A percentile compares a stretch with the other conserved stretches of the same genome.
These are phyloP conservation scores for Pogostemon cablin DNA, from an alignment of 257 asterid species.

Conservation along the genomic window DNA sequence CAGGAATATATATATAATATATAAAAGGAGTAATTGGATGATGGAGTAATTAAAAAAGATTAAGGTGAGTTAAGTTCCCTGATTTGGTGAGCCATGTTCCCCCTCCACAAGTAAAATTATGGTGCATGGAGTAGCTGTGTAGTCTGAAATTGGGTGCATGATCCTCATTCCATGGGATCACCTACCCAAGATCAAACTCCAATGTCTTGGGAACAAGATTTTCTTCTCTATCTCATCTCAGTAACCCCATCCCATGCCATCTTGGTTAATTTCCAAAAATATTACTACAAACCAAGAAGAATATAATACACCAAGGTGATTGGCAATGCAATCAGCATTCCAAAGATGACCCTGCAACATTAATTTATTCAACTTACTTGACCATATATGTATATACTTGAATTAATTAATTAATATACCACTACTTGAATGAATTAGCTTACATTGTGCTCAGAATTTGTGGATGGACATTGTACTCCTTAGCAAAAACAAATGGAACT, in stretches of 20 bases:
- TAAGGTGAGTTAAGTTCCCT: conserved; percentile 38
- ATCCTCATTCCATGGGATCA: conserved; percentile 35
- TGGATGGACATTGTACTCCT: conserved; percentile 95
- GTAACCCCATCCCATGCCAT: neutral
- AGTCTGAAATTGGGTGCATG: conserved; percentile 34
- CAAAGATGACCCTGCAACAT: conserved; percentile 57
- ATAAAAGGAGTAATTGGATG: neutral
- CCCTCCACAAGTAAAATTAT: conserved; percentile 34
- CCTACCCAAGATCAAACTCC: conserved; percentile 32
- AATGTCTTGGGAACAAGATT: conserved; percentile 27
- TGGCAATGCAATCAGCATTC: conserved; percentile 62
- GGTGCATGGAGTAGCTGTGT: conserved; percentile 34
- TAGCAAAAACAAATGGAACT: conserved; percentile 95
- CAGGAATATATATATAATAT: conserved; percentile 19
- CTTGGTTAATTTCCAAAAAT: neutral
- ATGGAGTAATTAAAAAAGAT: conserved; percentile 28
- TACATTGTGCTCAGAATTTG: conserved; percentile 92
- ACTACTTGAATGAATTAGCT: conserved; percentile 27
- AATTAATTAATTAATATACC: neutral
- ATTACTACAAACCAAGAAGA: conserved; percentile 47
- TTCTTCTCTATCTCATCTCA: neutral
- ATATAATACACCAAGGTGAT: conserved; percentile 61
- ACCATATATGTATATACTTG: neutral
- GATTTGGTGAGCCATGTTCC: conserved; percentile 44
- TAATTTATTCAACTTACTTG: neutral